phyloP scores from a whole-genome alignment of 1,284 basidiomycete genomes.

The Testicularia cyperi region DNA sequence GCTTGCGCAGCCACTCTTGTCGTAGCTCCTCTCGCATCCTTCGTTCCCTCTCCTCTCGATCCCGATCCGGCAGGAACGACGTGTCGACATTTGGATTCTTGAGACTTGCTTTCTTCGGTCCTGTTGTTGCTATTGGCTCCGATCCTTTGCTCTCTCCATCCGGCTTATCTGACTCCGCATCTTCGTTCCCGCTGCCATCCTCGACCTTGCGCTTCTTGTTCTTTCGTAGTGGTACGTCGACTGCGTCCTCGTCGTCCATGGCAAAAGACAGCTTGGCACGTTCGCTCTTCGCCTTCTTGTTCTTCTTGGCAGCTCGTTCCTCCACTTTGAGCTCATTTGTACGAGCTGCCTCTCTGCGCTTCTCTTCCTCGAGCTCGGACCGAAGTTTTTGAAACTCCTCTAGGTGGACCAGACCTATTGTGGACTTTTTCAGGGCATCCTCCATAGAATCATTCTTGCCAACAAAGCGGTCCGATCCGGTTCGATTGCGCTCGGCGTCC shows the following conservation, averaged over 20 bases:
- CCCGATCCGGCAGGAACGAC: conserved; percentile 94
- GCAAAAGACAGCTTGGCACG: conserved; percentile 83
- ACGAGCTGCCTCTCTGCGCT: conserved; percentile 79
- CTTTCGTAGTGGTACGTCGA: conserved; percentile 6
- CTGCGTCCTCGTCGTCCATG: conserved; percentile 49
- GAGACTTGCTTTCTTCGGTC: conserved; percentile 67
- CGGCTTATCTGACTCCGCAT: no score
- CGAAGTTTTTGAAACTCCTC: conserved; percentile 79
- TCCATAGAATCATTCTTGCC: conserved; percentile 93
- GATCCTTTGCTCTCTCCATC: background rate
- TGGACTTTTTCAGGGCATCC: conserved; percentile 86
- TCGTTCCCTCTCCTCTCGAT: conserved; percentile 88
- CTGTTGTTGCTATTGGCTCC: background rate
- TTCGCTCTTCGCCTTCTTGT: conserved; percentile 87
- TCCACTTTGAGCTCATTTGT: conserved; percentile 40
- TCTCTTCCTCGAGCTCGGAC: conserved; percentile 87
- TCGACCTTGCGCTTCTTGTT: conserved; percentile 22
- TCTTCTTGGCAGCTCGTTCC: conserved; percentile 60
- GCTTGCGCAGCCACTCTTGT: conserved; percentile 84
- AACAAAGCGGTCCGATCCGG: conserved; percentile 75
- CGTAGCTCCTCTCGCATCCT: conserved; percentile 82
- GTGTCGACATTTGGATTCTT: conserved; percentile 98
- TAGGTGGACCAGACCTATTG: conserved; percentile 86
- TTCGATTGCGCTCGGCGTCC: conserved; percentile 56
- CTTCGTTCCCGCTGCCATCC: background rate